A percentile compares a stretch with the other conserved stretches of the same genome.
These are phyloP conservation scores for Magnolia sinica DNA, from an alignment of 164 flowering plant species.

Conservation along the genomic window DNA sequence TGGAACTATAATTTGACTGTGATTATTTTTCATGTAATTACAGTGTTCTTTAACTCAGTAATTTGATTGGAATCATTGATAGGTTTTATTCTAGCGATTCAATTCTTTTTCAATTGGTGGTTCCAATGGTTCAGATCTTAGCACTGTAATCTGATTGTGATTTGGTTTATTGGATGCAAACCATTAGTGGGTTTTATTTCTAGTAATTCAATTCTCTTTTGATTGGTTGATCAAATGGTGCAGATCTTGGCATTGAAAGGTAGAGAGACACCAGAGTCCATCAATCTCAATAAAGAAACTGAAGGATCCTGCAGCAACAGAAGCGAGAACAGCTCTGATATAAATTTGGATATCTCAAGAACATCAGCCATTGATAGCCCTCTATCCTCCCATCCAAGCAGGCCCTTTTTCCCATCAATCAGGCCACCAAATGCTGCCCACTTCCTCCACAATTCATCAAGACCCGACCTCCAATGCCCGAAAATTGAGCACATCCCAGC, in stretches of 20 bases:
- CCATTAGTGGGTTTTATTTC: background rate
- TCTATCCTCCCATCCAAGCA: slow-evolving; percentile 35
- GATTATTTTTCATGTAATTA: too few relatives aligned
- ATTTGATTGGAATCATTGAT: too few relatives aligned
- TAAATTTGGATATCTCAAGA: slow-evolving; percentile 69
- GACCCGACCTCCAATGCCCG: slow-evolving; percentile 33
- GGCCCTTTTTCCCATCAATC: slow-evolving; percentile 36
- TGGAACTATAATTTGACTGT: too few relatives aligned
- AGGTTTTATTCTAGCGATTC: too few relatives aligned
- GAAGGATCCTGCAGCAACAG: slow-evolving; percentile 89
- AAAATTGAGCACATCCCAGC: slow-evolving; percentile 28
- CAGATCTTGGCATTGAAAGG: slow-evolving; percentile 77
- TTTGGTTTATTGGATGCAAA: background rate
- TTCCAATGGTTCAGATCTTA: background rate
- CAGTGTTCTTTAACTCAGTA: too few relatives aligned
- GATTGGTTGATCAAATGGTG: slow-evolving; percentile 13
- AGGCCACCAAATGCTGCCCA: slow-evolving; percentile 45
- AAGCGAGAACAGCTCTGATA: slow-evolving; percentile 88
- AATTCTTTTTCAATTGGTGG: background rate
- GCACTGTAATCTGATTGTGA: background rate
- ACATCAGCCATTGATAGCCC: slow-evolving; percentile 68
- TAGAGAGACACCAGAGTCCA: slow-evolving; percentile 73
- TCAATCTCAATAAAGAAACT: slow-evolving; percentile 93
- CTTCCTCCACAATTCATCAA: slow-evolving; percentile 48
- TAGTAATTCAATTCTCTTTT: background rate